Evolutionary conservation across 2,329 filamentous ascomycete species (phyloP), one percentile per base, ranked within the genome.

Genomic region (Neoascochyta sp.): DNA sequence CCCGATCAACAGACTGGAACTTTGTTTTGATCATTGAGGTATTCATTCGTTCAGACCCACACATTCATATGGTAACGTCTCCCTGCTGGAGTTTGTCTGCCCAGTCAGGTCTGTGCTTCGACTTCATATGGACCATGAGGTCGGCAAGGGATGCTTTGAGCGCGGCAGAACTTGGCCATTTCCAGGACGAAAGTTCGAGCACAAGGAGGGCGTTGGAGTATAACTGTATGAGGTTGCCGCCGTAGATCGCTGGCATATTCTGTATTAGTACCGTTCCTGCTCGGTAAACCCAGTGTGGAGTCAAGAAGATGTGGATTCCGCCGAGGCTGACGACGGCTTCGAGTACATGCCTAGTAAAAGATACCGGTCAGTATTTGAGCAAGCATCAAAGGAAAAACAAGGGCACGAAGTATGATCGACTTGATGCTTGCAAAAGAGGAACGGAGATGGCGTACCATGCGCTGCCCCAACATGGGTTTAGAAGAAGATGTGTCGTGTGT

Each of bases 271-370:
- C 46, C 0, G 51, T 54, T 3, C 49, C 55, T 7, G 57, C 56
- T 25, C 50, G 46, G 32, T 57, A 60, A 1, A 62, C 57, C 57
- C 57, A 62, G 30, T 62, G 54, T 9, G 57, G 57, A 2, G 57
- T 62, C 5, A 57, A 31, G 21, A 52, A 62, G 4, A 48, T 47
- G 37, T 62, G 54, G 6, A 60, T 48, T 24, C 46, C 45, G 7
- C 54, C 56, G 3, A 42, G 36, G 21, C 47, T 47, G 4, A 62
- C 55, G 8, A 59, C 57, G 14, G 52, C 49, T 29, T 62, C 57
- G 21, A 57, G 40, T 4, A 51, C 36, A 12, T 38, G 43, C 27
- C 30, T 31, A 13, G 2, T 20, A 15, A 16, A 9, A 8, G 10
- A 6, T 5, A 11, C 10, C 3, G 12, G 16, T 22, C 11, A 14